These are phyloP conservation scores for Hirsutella minnesotensis DNA, from an alignment of 2,329 filamentous ascomycete species.

Conservation along the genomic window DNA sequence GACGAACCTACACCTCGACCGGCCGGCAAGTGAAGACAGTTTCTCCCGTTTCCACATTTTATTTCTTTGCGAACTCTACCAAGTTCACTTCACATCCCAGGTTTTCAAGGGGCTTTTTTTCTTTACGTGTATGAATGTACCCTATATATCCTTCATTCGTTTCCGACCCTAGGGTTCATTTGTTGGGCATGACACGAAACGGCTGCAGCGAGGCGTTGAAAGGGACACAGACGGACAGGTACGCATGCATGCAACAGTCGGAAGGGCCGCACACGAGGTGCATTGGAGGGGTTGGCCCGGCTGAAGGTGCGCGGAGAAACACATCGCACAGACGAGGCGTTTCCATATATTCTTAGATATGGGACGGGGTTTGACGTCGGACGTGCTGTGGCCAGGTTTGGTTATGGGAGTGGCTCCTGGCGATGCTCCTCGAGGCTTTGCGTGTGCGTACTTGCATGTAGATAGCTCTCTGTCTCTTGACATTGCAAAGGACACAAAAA, in stretches of 20 bases:
- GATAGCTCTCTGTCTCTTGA: not conserved
- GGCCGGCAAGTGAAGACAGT: conserved; percentile 11
- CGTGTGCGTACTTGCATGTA: not conserved
- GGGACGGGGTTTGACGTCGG: not conserved
- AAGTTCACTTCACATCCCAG: no score
- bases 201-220: conserved; percentile 12
- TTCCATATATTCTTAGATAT: no score
- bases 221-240: conserved; percentile 1
- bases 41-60: not conserved
- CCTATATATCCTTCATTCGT: conserved; percentile 1
- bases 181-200: conserved; percentile 6
- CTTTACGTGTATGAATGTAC: not conserved
- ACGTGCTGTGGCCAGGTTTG: not conserved
- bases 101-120: not conserved
- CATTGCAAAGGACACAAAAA: not conserved
- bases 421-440: not conserved
- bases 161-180: conserved; percentile 3
- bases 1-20: conserved; percentile 31
- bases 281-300: not conserved
- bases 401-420: not conserved
- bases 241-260: not conserved
- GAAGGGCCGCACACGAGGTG: not conserved
- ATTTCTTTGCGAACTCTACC: not conserved
- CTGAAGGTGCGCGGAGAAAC: not conserved
- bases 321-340: not conserved